Percentiles rank a stretch among this genome's conserved stretches.
Evolutionary conservation across 345 rosid species (phyloP).

Genomic region (Populus ilicifolia): DNA sequence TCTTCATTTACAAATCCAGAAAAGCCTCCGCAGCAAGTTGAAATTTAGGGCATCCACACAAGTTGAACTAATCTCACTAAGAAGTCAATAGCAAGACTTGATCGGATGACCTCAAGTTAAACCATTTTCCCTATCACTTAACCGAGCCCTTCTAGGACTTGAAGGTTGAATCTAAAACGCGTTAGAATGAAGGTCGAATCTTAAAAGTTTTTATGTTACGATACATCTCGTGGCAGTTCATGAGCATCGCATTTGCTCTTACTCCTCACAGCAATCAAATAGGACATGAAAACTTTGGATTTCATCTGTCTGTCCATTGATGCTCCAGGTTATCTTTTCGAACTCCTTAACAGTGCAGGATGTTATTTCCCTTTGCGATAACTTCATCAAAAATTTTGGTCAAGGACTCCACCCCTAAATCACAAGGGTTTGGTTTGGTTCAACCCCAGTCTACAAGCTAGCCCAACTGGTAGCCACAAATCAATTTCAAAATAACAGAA

Average conservation of each 20-base stretch:
- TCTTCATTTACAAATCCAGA: no score
- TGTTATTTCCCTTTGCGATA: neutral
- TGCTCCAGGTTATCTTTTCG: neutral
- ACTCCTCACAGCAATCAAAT: neutral
- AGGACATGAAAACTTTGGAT: neutral
- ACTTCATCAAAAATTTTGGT: neutral
- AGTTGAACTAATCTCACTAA: no score
- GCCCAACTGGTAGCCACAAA: neutral
- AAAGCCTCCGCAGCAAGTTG: no score
- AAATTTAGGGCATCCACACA: no score
- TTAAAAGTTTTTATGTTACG: neutral
- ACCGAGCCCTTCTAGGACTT: neutral
- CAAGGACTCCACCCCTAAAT: neutral
- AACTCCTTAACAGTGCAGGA: neutral
- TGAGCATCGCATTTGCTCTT: neutral
- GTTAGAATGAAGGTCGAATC: neutral
- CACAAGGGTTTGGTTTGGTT: neutral
- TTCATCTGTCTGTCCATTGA: neutral
- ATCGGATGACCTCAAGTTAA: no score
- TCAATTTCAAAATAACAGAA: neutral
- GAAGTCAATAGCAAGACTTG: no score
- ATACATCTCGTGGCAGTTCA: neutral
- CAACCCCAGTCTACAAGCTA: constrained; percentile 16
- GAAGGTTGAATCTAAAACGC: neutral
- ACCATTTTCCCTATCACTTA: no score